Base-by-base conservation (phyloP, 768 basidiomycete species). In the Candolleomyces aberdarensis region DNA sequence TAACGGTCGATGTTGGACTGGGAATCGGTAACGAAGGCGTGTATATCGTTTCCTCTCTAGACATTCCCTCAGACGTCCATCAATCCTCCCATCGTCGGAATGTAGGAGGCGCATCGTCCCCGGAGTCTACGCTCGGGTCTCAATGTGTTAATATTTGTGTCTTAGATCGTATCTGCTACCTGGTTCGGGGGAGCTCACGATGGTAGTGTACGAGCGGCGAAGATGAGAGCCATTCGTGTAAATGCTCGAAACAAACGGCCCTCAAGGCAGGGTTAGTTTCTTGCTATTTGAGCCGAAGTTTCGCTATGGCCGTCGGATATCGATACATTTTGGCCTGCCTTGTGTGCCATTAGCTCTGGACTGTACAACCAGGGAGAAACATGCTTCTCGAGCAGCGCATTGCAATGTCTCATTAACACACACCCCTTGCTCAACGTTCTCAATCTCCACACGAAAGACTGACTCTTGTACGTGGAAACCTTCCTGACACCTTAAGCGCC, bases 371-470 rank as follows among this genome's bases (percentile, higher is more conserved):
- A 78, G 29, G 94, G 93, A 50, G 98, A 98, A 70, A 96, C 94
- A 1, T 99, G 97, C 74, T 99, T 96, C 73, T 78, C 98, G 67
- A 99, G 98, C 72, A 94, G 94, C 65, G 92, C 89, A 19, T 75
- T 98, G 53, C 97, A 99, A 76, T 94, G 94, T 67, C 82, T 98
- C 53, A 74, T 97, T 13, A 95, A 98, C 69, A 98, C 96, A 0
- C 87, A 94, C 9, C 94, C 96, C 2, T 80, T 99, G 26, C 79
- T 94, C 41, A 83, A 81, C 62, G 69, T 89, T 47, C 71, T 94
- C 43, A 56, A 75, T 43, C 71, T 71, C 9, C 89, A 89, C 67
- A 74, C 72, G 40, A 80, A 74, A 63, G 77, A 86, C n/a, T n/a
- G n/a, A n/a, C 9, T 74, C 77, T 64, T 94, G 92, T 92, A 68